phyloP scores from a whole-genome alignment of 2,329 filamentous ascomycete species.

The Fusarium secorum region DNA sequence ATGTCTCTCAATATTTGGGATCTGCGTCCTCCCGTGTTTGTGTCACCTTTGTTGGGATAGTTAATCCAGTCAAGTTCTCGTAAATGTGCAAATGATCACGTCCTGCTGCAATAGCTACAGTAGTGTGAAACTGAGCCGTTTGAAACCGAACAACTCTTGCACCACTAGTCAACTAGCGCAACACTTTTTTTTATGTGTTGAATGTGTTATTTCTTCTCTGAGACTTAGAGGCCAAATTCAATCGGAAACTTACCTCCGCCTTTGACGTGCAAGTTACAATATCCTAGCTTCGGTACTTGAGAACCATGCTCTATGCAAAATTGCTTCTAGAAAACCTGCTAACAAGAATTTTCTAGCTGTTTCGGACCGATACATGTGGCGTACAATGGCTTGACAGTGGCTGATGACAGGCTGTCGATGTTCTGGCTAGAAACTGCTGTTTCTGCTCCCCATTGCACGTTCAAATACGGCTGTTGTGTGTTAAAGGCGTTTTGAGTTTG shows the following conservation, averaged over 20 bases:
- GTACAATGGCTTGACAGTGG: background rate
- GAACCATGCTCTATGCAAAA: background rate
- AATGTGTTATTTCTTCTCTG: background rate
- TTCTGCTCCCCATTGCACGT: background rate
- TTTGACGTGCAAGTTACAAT: background rate
- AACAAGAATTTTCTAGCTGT: slow-evolving; percentile 7
- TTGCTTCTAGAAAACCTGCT: slow-evolving; percentile 4
- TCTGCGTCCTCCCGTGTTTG: slow-evolving; percentile 1
- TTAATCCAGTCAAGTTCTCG: background rate
- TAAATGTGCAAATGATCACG: slow-evolving; percentile 13
- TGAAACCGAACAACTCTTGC: slow-evolving; percentile 5
- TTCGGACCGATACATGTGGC: slow-evolving; percentile 14
- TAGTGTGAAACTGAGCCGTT: slow-evolving; percentile 16
- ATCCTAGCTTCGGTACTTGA: slow-evolving; percentile 8
- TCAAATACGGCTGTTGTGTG: background rate
- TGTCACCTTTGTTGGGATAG: background rate
- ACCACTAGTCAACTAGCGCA: slow-evolving; percentile 10
- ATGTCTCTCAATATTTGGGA: background rate
- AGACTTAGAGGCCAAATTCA: background rate
- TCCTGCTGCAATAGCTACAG: background rate
- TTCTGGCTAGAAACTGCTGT: background rate
- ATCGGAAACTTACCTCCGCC: slow-evolving; percentile 15
- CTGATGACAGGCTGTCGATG: background rate
- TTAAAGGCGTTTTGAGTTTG: background rate
- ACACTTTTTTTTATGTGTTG: background rate